phyloP scores from a whole-genome alignment of 805 yeast genomes.

The Cyberlindnera mycetangii region DNA sequence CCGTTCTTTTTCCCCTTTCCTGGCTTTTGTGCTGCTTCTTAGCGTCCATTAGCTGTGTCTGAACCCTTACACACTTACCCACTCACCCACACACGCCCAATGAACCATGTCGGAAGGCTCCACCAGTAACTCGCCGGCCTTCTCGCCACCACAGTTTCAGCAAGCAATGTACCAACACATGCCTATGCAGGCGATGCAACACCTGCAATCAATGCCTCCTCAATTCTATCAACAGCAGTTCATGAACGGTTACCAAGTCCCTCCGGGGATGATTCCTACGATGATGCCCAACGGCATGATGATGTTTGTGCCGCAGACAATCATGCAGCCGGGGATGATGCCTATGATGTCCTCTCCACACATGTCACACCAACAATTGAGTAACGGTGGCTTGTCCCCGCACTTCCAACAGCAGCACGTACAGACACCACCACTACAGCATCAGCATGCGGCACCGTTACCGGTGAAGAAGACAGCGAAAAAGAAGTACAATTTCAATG shows the following conservation, averaged over 20 bases:
- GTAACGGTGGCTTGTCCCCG: not conserved
- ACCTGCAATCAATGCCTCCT: not conserved
- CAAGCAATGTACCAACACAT: not conserved
- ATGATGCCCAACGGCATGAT: not conserved
- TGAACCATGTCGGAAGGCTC: constrained; percentile 1
- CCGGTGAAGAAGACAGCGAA: not conserved
- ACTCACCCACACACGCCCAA: not conserved
- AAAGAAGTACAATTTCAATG: constrained; percentile 6
- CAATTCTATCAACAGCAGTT: constrained; percentile 1
- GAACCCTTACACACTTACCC: too few species aligned
- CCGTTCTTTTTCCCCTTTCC: too few species aligned
- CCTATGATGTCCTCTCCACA: constrained; percentile 2
- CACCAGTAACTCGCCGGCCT: not conserved
- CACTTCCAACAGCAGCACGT: constrained; percentile 1
- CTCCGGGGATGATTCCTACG: not conserved
- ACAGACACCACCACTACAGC: constrained; percentile 1
- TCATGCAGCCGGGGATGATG: not conserved
- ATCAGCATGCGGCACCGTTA: not conserved
- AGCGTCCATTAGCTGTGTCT: too few species aligned
- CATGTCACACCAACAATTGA: not conserved
- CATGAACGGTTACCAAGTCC: not conserved
- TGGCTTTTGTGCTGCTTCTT: too few species aligned
- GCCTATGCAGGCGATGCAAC: too few species aligned
- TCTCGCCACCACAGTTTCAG: not conserved
- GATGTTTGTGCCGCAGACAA: not conserved